Evolutionary conservation across 2,329 filamentous ascomycete genomes (phyloP), one percentile per base, ranked within the genome.

Genomic region (Alternaria infectoria): DNA sequence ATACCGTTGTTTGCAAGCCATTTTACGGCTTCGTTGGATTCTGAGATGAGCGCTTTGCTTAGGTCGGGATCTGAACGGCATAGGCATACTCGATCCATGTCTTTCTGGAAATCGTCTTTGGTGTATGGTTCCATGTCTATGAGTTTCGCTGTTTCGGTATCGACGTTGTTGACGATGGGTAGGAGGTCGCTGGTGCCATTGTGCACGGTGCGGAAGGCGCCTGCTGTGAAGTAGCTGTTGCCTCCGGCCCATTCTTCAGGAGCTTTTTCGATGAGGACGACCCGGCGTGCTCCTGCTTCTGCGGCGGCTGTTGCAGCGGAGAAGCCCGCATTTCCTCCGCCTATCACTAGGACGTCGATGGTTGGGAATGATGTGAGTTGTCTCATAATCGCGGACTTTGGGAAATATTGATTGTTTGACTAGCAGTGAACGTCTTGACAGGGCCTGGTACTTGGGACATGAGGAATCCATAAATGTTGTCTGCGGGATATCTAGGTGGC

Each of bases 191-290:
- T 11, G 0, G 89, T 79, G 0, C 89, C 89, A 7, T 71, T 59
- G 69, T 90, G 87, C 2, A 81, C 83, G 2, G 84, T 87, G 7
- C 90, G 85, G 72, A 86, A 89, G 2, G 88, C 88, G 1, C 88
- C 89, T 0, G 89, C 89, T 0, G 89, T 90, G 79, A 90, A 91
- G 71, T 86, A 90, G 0, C 84, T 83, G 71, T 91, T 91, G 1
- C 89, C 89, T 12, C 89, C 89, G 0, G 84, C 86, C 85, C 87
- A 89, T 6, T 82, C 76, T 57, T 83, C 71, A 0, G 88, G 87
- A 45, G 84, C 85, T 74, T 88, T 89, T 69, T 91, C 89, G 57
- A 91, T 82, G 13, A 90, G 74, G 1, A 89, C 70, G 4, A 90
- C 84, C 0, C 75, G 69, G 23, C 66, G 62, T 3, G 81, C 81